phyloP scores from a whole-genome alignment of 257 asterid species.

The Perilla frutescens region DNA sequence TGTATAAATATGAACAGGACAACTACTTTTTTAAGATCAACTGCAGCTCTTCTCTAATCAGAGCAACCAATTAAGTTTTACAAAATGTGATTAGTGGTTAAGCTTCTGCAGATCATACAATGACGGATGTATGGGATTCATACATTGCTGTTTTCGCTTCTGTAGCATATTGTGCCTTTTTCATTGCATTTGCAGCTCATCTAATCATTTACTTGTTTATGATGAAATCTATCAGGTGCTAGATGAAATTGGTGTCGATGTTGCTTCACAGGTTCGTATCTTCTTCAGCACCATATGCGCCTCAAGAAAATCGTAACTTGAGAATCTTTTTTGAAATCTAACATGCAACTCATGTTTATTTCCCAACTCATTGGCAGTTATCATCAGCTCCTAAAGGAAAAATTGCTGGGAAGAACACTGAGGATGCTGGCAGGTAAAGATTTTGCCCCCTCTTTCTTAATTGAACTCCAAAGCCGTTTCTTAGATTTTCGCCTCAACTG shows the following conservation, averaged over 20 bases:
- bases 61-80: too few relatives aligned
- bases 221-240: constrained; percentile 64
- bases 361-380: constrained; percentile 53
- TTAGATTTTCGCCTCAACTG: not conserved
- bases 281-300: not conserved
- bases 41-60: too few relatives aligned
- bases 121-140: not conserved
- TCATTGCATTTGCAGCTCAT: not conserved
- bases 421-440: constrained; percentile 70
- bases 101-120: too few relatives aligned
- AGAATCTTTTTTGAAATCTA: not conserved
- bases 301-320: not conserved
- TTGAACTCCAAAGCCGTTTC: not conserved
- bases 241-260: constrained; percentile 90
- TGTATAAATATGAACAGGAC: not conserved
- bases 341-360: constrained; percentile 24
- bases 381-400: constrained; percentile 94
- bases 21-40: not conserved
- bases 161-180: not conserved
- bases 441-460: not conserved
- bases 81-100: too few relatives aligned
- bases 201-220: constrained; percentile 27
- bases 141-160: not conserved
- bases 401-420: constrained; percentile 69
- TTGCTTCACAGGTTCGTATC: constrained; percentile 87